Conservation (phyloP, 352 stramenopile species). For the Albugo candida region DNA sequence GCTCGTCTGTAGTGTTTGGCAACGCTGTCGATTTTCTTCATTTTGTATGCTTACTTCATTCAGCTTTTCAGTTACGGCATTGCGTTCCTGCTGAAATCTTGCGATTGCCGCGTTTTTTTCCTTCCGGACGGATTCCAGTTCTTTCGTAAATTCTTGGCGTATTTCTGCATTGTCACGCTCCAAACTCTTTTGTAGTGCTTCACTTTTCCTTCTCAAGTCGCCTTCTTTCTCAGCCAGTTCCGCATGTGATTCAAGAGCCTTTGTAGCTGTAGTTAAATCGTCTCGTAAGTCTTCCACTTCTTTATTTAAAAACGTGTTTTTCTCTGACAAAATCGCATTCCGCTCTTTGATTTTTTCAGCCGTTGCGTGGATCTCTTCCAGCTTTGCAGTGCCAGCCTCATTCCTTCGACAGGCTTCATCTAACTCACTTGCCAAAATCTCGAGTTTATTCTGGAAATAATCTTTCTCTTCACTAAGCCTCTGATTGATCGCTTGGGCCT, state of each 20-base stretch:
- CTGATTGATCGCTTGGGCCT: conserved; percentile 7
- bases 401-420: conserved; percentile 21
- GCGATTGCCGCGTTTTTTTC: conserved; percentile 40
- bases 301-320: conserved; percentile 35
- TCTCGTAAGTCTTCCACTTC: conserved; percentile 34
- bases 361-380: conserved; percentile 15
- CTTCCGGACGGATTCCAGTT: conserved; percentile 35
- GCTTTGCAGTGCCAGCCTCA: conserved; percentile 1
- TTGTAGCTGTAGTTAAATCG: conserved; percentile 45
- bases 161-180: conserved; percentile 27
- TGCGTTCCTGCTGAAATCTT: conserved; percentile 20
- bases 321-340: conserved; percentile 34
- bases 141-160: conserved; percentile 32
- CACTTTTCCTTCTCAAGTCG: conserved; percentile 21
- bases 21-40: conserved; percentile 16
- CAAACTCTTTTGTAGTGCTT: conserved; percentile 26
- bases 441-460: conserved; percentile 50
- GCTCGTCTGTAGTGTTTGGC: conserved; percentile 25
- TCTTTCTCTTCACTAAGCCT: conserved; percentile 30
- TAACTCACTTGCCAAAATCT: conserved; percentile 36
- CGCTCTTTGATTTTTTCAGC: conserved; percentile 49
- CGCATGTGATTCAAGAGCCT: conserved; percentile 44
- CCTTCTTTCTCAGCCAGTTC: conserved; percentile 34
- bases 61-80: conserved; percentile 8
- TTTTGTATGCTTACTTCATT: conserved; percentile 12